These are phyloP conservation scores for Ophiostoma sp. DNA, from an alignment of 2,329 filamentous ascomycete species.

Conservation along the genomic window DNA sequence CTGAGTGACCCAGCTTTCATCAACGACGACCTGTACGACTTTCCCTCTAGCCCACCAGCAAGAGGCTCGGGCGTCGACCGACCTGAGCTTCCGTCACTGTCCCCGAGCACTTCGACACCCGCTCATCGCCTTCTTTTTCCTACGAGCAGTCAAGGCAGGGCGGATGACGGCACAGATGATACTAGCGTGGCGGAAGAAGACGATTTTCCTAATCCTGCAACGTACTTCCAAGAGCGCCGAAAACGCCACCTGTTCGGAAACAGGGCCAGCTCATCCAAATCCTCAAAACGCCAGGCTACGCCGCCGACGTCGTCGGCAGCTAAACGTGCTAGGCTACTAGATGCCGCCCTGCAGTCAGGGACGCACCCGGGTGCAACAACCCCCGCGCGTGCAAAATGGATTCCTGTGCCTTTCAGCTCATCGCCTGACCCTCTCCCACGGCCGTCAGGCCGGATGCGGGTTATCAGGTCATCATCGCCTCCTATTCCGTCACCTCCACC, in stretches of 20 bases:
- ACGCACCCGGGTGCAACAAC: neutral
- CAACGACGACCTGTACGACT: conserved; percentile 15
- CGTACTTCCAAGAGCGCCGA: conserved; percentile 26
- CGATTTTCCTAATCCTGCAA: conserved; percentile 30
- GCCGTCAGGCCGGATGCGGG: neutral
- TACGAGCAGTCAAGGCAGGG: conserved; percentile 31
- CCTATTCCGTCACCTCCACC: neutral
- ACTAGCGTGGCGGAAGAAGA: conserved; percentile 33
- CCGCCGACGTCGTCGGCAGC: conserved; percentile 26
- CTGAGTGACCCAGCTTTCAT: conserved; percentile 5
- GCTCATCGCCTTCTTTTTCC: conserved; percentile 24
- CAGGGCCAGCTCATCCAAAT: conserved; percentile 7
- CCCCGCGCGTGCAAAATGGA: conserved; percentile 17
- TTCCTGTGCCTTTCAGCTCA: conserved; percentile 21
- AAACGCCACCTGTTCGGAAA: conserved; percentile 18
- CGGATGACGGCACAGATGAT: conserved; percentile 31
- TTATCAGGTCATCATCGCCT: neutral
- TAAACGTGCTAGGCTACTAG: conserved; percentile 28
- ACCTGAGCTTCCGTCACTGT: conserved; percentile 26
- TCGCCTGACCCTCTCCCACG: conserved; percentile 20
- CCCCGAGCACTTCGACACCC: conserved; percentile 30
- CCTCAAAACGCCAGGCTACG: conserved; percentile 28
- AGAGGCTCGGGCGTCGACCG: neutral
- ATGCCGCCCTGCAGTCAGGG: neutral
- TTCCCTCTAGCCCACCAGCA: conserved; percentile 17